Percentiles rank a stretch among this genome's conserved stretches.
Conservation (phyloP, 177 flowering plant genomes). For the Vitis hybrid region DNA sequence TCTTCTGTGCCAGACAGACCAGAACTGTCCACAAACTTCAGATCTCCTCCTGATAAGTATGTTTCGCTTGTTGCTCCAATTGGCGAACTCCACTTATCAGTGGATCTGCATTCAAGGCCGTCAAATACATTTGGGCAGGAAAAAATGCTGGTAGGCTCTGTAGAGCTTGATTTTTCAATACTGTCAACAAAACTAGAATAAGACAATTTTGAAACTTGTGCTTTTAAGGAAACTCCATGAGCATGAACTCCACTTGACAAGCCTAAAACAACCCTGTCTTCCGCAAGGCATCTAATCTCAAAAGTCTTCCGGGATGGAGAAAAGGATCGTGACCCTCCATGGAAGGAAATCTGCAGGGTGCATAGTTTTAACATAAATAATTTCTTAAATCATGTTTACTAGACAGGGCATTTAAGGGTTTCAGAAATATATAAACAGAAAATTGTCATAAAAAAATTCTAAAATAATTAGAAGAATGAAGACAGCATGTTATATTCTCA, state of each 20-base stretch:
- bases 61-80: too few relatives aligned
- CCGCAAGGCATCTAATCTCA: conserved; percentile 27
- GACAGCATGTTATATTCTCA: not conserved
- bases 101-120: conserved; percentile 15
- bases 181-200: conserved; percentile 29
- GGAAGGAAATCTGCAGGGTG: conserved; percentile 42
- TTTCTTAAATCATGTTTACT: not conserved
- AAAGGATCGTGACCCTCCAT: conserved; percentile 34
- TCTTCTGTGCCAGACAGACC: conserved; percentile 21
- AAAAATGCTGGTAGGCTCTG: conserved; percentile 16
- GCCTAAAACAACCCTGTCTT: conserved; percentile 30
- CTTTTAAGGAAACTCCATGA: conserved; percentile 32
- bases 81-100: conserved; percentile 5
- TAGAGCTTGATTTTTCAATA: conserved; percentile 22
- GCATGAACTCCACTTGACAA: conserved; percentile 29
- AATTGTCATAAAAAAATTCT: not conserved
- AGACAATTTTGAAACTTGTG: conserved; percentile 37
- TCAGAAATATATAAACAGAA: not conserved
- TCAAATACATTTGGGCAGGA: conserved; percentile 23
- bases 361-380: conserved; percentile 5
- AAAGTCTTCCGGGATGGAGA: conserved; percentile 30
- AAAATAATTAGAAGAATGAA: not conserved
- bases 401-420: not conserved
- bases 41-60: too few relatives aligned
- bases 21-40: conserved; percentile 35